These are phyloP conservation scores for Monascus ruber DNA, from an alignment of 2,329 filamentous ascomycete genomes.

Conservation along the genomic window DNA sequence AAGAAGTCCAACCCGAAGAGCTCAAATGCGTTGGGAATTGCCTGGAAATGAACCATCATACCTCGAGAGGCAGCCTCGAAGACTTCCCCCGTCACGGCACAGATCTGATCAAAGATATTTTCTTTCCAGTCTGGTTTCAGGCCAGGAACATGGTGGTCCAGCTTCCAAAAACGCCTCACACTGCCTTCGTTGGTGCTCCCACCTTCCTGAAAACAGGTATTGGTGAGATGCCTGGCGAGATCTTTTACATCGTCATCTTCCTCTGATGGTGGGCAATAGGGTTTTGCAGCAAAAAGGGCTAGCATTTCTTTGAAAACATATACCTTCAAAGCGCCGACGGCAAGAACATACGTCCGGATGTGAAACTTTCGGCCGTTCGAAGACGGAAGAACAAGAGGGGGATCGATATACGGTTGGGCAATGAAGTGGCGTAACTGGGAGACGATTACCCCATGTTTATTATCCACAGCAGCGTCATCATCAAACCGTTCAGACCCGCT, in stretches of 20 bases:
- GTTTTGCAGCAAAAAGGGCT: slow-evolving; percentile 71
- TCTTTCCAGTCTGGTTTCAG: slow-evolving; percentile 39
- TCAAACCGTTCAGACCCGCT: slow-evolving; percentile 29
- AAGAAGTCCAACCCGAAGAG: slow-evolving; percentile 86
- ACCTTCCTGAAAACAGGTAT: slow-evolving; percentile 76
- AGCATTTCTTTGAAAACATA: slow-evolving; percentile 88
- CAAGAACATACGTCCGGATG: slow-evolving; percentile 82
- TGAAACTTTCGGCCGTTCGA: slow-evolving; percentile 76
- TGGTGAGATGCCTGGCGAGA: slow-evolving; percentile 74
- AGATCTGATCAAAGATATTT: slow-evolving; percentile 63
- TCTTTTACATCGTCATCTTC: slow-evolving; percentile 35
- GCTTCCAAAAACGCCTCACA: slow-evolving; percentile 64
- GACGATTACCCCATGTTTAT: slow-evolving; percentile 52
- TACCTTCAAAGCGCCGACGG: slow-evolving; percentile 63
- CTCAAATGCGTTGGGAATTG: slow-evolving; percentile 80
- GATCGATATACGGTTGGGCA: slow-evolving; percentile 87
- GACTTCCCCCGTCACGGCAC: slow-evolving; percentile 57
- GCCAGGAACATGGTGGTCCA: slow-evolving; percentile 36
- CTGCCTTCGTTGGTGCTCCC: slow-evolving; percentile 46
- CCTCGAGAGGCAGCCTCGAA: slow-evolving; percentile 78
- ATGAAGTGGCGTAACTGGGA: slow-evolving; percentile 93
- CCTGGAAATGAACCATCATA: slow-evolving; percentile 87
- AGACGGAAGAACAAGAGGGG: slow-evolving; percentile 60
- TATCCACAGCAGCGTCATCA: slow-evolving; percentile 18
- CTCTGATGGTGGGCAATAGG: slow-evolving; percentile 54